Conservation (phyloP, 1,139 yeast genomes). For the Zhuliangozyma parablackwelliae region DNA sequence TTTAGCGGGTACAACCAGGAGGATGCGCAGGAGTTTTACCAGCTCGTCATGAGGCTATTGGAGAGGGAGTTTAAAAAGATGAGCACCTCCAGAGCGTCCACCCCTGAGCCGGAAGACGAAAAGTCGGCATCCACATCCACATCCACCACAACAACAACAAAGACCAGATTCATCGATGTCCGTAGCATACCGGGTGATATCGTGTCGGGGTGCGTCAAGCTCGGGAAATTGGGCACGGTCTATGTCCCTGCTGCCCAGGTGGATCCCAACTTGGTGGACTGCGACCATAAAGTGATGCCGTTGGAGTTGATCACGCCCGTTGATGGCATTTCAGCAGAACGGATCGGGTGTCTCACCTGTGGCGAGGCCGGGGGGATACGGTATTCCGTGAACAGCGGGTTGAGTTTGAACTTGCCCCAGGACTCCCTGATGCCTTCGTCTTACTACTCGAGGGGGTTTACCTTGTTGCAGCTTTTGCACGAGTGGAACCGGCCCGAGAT, state of each 20-base stretch:
- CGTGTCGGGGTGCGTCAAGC: conserved; percentile 44
- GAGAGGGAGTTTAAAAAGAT: conserved; percentile 56
- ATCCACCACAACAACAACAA: conserved; percentile 5
- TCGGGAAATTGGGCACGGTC: conserved; percentile 58
- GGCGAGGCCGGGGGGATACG: conserved; percentile 93
- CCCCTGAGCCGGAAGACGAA: conserved; percentile 20
- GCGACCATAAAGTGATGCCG: conserved; percentile 42
- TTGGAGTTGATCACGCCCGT: conserved; percentile 75
- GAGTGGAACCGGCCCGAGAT: conserved; percentile 80
- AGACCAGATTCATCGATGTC: conserved; percentile 18
- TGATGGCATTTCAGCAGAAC: conserved; percentile 80
- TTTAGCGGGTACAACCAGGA: conserved; percentile 85
- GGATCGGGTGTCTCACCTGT: conserved; percentile 84
- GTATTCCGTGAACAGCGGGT: conserved; percentile 74
- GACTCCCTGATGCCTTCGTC: conserved; percentile 16
- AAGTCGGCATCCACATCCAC: neutral
- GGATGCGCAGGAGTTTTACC: conserved; percentile 93
- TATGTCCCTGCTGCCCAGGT: conserved; percentile 70
- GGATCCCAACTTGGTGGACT: conserved; percentile 54
- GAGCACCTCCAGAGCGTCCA: conserved; percentile 11
- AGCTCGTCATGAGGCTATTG: conserved; percentile 65
- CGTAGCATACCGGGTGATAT: conserved; percentile 14
- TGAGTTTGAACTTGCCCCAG: conserved; percentile 63
- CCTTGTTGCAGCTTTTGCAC: conserved; percentile 54
- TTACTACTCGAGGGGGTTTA: conserved; percentile 37